Percentiles rank a stretch among this genome's conserved stretches.
Conservation (phyloP, 148 eudicot genomes). For the Rhododendron kiyosumense region DNA sequence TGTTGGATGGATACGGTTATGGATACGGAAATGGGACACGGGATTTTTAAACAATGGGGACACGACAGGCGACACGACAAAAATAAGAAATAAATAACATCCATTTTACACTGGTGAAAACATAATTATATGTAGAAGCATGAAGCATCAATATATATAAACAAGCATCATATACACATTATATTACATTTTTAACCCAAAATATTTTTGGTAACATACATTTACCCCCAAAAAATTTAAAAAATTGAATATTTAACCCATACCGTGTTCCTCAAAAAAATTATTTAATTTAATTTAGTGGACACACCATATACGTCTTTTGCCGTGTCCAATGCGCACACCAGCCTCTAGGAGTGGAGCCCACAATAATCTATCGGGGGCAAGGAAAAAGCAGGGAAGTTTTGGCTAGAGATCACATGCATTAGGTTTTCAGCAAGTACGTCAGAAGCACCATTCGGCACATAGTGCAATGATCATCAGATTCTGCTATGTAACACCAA, state of each 20-base stretch:
- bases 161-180: neutral
- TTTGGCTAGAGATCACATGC: neutral
- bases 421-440: neutral
- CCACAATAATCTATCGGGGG: neutral
- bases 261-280: neutral
- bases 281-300: too few relatives aligned
- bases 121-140: neutral
- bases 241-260: neutral
- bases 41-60: neutral
- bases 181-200: neutral
- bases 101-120: neutral
- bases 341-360: neutral
- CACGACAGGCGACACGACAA: neutral
- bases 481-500: neutral
- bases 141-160: neutral
- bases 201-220: too few relatives aligned
- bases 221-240: neutral
- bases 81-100: too few relatives aligned
- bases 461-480: neutral
- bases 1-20: too few relatives aligned
- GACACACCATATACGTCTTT: too few relatives aligned
- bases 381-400: neutral
- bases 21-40: neutral
- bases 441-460: neutral
- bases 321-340: too few relatives aligned